phyloP scores from a whole-genome alignment of 116 monocot genomes.

The Posidonia oceanica region DNA sequence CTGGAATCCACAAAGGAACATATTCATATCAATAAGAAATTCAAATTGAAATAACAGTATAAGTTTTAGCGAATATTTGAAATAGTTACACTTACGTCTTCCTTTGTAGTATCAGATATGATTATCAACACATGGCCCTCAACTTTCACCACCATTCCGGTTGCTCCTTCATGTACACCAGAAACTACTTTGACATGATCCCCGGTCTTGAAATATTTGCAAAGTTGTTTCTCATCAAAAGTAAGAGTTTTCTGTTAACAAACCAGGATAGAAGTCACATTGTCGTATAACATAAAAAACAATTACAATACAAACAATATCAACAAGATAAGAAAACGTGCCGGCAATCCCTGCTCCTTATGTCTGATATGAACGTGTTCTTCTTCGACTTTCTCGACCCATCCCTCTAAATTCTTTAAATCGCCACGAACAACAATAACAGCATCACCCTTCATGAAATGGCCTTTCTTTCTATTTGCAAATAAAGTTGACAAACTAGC shows the following conservation, averaged over 20 bases:
- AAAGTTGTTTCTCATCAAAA: slow-evolving; percentile 90
- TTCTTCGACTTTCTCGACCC: slow-evolving; percentile 98
- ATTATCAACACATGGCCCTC: slow-evolving; percentile 90
- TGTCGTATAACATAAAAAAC: background rate
- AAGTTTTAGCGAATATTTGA: background rate
- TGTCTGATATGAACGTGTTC: slow-evolving; percentile 83
- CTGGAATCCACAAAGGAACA: slow-evolving; percentile 23
- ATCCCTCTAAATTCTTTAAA: slow-evolving; percentile 86
- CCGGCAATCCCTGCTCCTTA: slow-evolving; percentile 62
- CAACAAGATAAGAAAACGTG: slow-evolving; percentile 16
- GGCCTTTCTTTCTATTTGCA: slow-evolving; percentile 95
- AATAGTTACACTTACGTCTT: slow-evolving; percentile 53
- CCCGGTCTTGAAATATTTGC: slow-evolving; percentile 93
- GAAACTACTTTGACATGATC: slow-evolving; percentile 99
- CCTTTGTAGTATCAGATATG: slow-evolving; percentile 87
- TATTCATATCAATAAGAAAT: background rate
- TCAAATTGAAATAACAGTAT: background rate
- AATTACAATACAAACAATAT: background rate
- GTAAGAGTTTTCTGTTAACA: slow-evolving; percentile 62
- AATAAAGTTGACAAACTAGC: slow-evolving; percentile 82
- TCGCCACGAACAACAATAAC: slow-evolving; percentile 85
- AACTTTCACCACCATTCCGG: slow-evolving; percentile 99
- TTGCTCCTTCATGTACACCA: slow-evolving; percentile 92
- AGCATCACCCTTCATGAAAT: slow-evolving; percentile 97
- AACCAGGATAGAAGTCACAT: background rate